These are phyloP conservation scores for Leucosporidium yakuticum DNA, from an alignment of 768 basidiomycete species.

Conservation along the genomic window DNA sequence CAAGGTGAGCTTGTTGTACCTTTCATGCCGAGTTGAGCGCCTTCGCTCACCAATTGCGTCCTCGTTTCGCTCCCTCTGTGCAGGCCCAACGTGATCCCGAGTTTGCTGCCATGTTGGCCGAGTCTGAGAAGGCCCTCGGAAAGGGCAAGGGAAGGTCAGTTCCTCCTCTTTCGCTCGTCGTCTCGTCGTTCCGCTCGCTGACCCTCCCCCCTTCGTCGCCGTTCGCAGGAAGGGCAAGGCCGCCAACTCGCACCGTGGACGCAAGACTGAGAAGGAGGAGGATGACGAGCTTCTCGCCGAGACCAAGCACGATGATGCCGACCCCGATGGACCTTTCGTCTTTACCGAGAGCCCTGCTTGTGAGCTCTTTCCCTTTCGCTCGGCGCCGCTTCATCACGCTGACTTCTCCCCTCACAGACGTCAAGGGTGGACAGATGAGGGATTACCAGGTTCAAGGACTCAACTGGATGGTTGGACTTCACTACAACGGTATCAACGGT, in stretches of 20 bases:
- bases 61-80: conserved; percentile 2
- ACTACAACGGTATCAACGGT: conserved; percentile 94
- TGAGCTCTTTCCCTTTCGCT: conserved; percentile 43
- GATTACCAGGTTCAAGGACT: conserved; percentile 91
- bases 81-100: conserved; percentile 85
- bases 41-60: conserved; percentile 1
- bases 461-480: conserved; percentile 94
- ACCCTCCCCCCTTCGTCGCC: neutral
- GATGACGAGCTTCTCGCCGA: conserved; percentile 91
- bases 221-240: conserved; percentile 18
- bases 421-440: conserved; percentile 78
- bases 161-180: conserved; percentile 46
- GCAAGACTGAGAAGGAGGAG: conserved; percentile 97
- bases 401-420: conserved; percentile 51
- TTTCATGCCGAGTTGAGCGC: neutral
- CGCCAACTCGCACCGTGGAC: conserved; percentile 66
- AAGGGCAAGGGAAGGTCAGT: conserved; percentile 62
- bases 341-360: conserved; percentile 92
- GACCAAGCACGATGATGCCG: conserved; percentile 51
- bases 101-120: conserved; percentile 81
- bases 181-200: neutral
- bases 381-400: neutral
- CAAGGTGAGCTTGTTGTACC: conserved; percentile 56
- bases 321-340: conserved; percentile 83
- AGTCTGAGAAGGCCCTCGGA: conserved; percentile 53